These are phyloP conservation scores for Hypoxylon sp. DNA, from an alignment of 2,329 filamentous ascomycete species.

Conservation along the genomic window DNA sequence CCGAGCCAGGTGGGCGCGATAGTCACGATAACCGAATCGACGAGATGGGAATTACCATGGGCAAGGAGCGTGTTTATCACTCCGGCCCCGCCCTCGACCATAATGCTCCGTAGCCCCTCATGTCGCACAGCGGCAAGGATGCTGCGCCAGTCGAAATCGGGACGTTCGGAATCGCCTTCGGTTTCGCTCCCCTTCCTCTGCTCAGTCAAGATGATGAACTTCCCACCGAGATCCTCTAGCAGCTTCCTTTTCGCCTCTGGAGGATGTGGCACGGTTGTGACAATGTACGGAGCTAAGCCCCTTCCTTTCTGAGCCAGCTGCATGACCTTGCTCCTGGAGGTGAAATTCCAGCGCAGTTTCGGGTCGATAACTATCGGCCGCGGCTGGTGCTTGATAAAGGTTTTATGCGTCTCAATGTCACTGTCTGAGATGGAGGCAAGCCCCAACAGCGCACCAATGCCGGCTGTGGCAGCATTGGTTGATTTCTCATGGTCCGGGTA, in stretches of 20 bases:
- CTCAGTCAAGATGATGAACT: slow-evolving; percentile 55
- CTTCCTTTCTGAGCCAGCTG: slow-evolving; percentile 68
- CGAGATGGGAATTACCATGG: slow-evolving; percentile 64
- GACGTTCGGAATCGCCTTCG: slow-evolving; percentile 48
- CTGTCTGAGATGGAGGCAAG: slow-evolving; percentile 18
- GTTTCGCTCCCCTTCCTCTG: slow-evolving; percentile 47
- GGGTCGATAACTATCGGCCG: slow-evolving; percentile 86
- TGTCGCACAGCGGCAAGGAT: slow-evolving; percentile 66
- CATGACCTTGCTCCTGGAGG: slow-evolving; percentile 69
- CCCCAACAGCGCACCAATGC: slow-evolving; percentile 32
- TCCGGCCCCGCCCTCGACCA: slow-evolving; percentile 88
- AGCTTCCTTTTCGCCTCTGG: slow-evolving; percentile 54
- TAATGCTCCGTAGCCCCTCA: slow-evolving; percentile 77
- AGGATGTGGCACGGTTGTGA: slow-evolving; percentile 61
- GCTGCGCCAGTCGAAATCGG: slow-evolving; percentile 68
- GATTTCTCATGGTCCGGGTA: slow-evolving; percentile 10
- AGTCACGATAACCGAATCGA: slow-evolving; percentile 85
- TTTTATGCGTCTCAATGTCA: slow-evolving; percentile 53
- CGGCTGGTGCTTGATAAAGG: slow-evolving; percentile 65
- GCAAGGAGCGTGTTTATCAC: slow-evolving; percentile 85
- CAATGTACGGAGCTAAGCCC: slow-evolving; percentile 77
- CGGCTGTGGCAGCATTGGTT: slow-evolving; percentile 17
- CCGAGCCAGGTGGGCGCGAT: slow-evolving; percentile 93
- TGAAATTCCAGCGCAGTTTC: slow-evolving; percentile 73
- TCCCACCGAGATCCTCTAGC: slow-evolving; percentile 61